A percentile compares a stretch with the other conserved stretches of the same genome.
phyloP scores from a whole-genome alignment of 257 asterid genomes.

The Solanum pinnatisectum region DNA sequence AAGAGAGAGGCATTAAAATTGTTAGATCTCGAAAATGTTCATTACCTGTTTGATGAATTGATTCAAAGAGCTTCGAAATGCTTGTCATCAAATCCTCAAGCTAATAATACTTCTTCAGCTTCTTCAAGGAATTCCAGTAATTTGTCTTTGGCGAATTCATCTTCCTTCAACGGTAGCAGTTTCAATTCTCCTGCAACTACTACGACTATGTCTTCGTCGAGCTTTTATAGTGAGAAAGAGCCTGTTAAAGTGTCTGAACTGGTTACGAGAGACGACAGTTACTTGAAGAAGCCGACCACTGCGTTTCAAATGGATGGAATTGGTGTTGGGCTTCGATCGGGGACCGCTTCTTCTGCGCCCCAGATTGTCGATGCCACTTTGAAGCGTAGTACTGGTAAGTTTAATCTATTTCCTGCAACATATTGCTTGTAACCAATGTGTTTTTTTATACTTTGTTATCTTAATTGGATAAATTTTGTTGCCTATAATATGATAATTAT shows the following conservation, averaged over 20 bases:
- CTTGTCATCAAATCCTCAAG: not conserved
- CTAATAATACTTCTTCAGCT: not conserved
- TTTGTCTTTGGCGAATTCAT: slow-evolving; percentile 15
- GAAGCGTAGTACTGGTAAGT: slow-evolving; percentile 49
- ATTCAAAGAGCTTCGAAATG: slow-evolving; percentile 9
- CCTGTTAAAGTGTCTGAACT: slow-evolving; percentile 27
- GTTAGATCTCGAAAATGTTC: slow-evolving; percentile 5
- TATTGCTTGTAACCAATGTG: not conserved
- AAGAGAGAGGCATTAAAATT: not conserved
- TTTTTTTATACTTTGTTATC: not conserved
- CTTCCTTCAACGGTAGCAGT: slow-evolving; percentile 32
- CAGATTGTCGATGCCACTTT: slow-evolving; percentile 60
- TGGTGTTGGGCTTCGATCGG: slow-evolving; percentile 22
- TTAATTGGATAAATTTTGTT: not conserved
- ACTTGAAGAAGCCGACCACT: slow-evolving; percentile 44
- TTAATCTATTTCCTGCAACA: not conserved
- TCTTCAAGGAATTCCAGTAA: not conserved
- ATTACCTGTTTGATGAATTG: not conserved
- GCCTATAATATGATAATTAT: not conserved
- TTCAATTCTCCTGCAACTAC: slow-evolving; percentile 30
- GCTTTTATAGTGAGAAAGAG: slow-evolving; percentile 42
- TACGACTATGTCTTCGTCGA: not conserved
- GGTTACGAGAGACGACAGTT: slow-evolving; percentile 55
- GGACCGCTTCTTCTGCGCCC: slow-evolving; percentile 24
- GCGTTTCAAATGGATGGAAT: slow-evolving; percentile 32